A percentile compares a stretch with the other conserved stretches of the same genome.
Conservation (phyloP, 2,329 filamentous ascomycete genomes). For the Colletotrichum magnum region DNA sequence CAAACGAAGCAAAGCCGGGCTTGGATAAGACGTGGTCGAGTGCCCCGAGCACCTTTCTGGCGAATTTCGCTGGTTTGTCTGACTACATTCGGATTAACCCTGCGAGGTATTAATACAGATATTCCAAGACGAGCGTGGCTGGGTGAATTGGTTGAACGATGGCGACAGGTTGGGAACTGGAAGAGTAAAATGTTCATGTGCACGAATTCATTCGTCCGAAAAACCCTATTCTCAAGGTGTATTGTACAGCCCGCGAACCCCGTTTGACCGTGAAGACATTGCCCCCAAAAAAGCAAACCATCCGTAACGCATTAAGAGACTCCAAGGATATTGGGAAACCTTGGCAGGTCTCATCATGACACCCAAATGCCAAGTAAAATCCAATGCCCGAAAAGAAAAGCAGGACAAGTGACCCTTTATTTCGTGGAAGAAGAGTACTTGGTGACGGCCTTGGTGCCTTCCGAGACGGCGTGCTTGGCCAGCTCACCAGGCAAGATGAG, state of each 20-base stretch:
- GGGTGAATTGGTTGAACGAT: too few relatives aligned
- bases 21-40: constrained; percentile 67
- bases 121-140: too few relatives aligned
- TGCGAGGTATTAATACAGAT: too few relatives aligned
- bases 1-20: constrained; percentile 86
- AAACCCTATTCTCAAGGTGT: constrained; percentile 74
- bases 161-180: too few relatives aligned
- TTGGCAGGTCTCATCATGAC: constrained; percentile 70
- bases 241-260: constrained; percentile 82
- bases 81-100: too few relatives aligned
- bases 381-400: constrained; percentile 72
- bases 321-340: constrained; percentile 60
- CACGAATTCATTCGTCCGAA: constrained; percentile 74
- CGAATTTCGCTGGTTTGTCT: too few relatives aligned
- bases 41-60: too few relatives aligned
- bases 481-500: constrained; percentile 98
- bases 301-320: constrained; percentile 83
- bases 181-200: constrained; percentile 61
- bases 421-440: constrained; percentile 99
- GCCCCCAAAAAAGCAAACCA: constrained; percentile 76
- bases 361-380: constrained; percentile 70
- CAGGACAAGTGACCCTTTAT: constrained; percentile 75
- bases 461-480: constrained; percentile 99
- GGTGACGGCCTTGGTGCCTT: constrained; percentile 99
- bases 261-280: constrained; percentile 79